phyloP scores from a whole-genome alignment of 1,284 basidiomycete species.

The Takashimella tepidaria region DNA sequence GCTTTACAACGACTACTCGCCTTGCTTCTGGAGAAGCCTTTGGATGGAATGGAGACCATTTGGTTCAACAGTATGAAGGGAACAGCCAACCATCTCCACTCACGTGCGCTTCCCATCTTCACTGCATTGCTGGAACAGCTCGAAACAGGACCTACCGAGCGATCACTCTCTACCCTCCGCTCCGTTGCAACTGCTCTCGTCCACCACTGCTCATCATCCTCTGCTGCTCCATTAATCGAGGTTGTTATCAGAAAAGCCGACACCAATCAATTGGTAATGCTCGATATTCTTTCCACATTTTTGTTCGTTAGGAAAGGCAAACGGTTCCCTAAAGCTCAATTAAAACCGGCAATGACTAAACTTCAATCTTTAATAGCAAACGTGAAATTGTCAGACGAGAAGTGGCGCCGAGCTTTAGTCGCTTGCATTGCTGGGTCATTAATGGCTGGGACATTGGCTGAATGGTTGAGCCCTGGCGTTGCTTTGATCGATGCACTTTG shows the following conservation, averaged over 20 bases:
- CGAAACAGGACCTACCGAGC: conserved; percentile 28
- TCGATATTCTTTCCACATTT: conserved; percentile 47
- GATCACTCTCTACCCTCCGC: conserved; percentile 43
- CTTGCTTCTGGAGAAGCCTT: conserved; percentile 29
- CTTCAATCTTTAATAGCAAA: conserved; percentile 21
- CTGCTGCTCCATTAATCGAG: conserved; percentile 60
- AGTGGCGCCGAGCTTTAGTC: conserved; percentile 30
- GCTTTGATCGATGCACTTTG: conserved; percentile 42
- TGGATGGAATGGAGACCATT: conserved; percentile 38
- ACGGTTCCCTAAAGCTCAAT: conserved; percentile 53
- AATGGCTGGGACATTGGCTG: conserved; percentile 42
- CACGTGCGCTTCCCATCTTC: conserved; percentile 62
- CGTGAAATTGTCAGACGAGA: conserved; percentile 4
- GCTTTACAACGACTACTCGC: conserved; percentile 27
- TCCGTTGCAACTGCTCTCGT: conserved; percentile 65
- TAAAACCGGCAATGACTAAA: conserved; percentile 39
- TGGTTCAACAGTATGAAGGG: conserved; percentile 38
- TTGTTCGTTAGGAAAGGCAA: conserved; percentile 46
- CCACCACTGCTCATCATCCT: conserved; percentile 66
- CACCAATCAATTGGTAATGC: conserved; percentile 16
- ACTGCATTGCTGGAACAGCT: conserved; percentile 49
- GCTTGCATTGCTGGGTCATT: conserved; percentile 31
- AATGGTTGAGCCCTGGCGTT: conserved; percentile 48
- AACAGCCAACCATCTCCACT: conserved; percentile 73
- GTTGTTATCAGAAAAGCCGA: conserved; percentile 29